Conservation (phyloP, 1,139 yeast genomes). For the Wickerhamomyces sp. region DNA sequence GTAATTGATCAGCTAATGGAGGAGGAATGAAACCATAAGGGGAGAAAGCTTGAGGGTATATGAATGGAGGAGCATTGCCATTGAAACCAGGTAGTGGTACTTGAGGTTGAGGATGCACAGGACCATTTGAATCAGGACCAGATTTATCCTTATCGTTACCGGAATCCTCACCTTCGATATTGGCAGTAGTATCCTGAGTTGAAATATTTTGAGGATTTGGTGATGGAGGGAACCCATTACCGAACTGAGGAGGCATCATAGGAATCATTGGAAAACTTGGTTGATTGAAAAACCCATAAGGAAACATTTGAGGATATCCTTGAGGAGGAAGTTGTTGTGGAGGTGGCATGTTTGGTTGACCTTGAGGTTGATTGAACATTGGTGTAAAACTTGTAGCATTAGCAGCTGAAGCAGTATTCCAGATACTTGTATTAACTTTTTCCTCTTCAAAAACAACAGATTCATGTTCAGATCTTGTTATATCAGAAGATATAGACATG, state of each 20-base stretch:
- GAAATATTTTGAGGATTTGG: constrained; percentile 5
- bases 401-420: constrained; percentile 70
- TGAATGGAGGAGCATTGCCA: constrained; percentile 15
- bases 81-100: constrained; percentile 11
- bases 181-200: neutral
- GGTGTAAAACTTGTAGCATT: constrained; percentile 62
- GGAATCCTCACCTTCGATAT: neutral
- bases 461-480: constrained; percentile 28
- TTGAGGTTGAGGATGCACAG: constrained; percentile 15
- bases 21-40: constrained; percentile 23
- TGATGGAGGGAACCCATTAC: constrained; percentile 7
- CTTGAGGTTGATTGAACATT: constrained; percentile 14
- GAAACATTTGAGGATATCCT: constrained; percentile 23
- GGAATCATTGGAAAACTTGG: constrained; percentile 23
- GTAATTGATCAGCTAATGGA: constrained; percentile 10
- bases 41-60: constrained; percentile 23
- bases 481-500: constrained; percentile 22
- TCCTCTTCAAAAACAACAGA: constrained; percentile 27
- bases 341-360: constrained; percentile 1
- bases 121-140: neutral
- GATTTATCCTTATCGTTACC: neutral
- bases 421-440: constrained; percentile 36
- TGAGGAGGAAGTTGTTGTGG: constrained; percentile 10
- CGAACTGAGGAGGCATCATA: constrained; percentile 37
- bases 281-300: constrained; percentile 24